These are phyloP conservation scores for Daedaleopsis sinensis DNA, from an alignment of 768 basidiomycete species.

Conservation along the genomic window DNA sequence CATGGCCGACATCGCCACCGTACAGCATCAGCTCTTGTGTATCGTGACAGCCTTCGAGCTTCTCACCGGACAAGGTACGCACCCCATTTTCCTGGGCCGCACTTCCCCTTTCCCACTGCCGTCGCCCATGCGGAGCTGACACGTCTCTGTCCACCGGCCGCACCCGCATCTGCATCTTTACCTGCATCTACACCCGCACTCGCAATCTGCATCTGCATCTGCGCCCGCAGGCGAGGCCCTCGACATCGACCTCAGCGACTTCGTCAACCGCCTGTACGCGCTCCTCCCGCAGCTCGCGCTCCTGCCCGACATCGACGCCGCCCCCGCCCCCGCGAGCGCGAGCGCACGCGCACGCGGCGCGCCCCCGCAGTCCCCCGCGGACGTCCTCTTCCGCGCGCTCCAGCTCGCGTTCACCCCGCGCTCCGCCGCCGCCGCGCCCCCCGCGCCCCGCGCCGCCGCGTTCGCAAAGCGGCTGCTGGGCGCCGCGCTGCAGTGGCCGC, in stretches of 20 bases:
- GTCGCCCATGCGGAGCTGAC: conserved; percentile 14
- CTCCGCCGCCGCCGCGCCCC: conserved; percentile 51
- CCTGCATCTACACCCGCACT: conserved; percentile 1
- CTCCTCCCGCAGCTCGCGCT: conserved; percentile 78
- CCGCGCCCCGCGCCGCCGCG: conserved; percentile 81
- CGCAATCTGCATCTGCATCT: conserved; percentile 37
- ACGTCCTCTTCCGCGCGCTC: conserved; percentile 87
- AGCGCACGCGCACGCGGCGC: conserved; percentile 30
- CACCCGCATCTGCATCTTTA: no score
- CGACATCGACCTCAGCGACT: conserved; percentile 92
- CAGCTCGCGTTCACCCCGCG: conserved; percentile 80
- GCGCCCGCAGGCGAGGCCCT: conserved; percentile 82
- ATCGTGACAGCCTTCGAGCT: conserved; percentile 98
- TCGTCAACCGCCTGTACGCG: conserved; percentile 81
- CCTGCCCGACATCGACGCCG: conserved; percentile 62
- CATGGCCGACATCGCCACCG: conserved; percentile 39
- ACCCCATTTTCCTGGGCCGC: background rate
- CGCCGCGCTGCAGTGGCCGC: conserved; percentile 81
- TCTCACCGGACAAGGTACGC: conserved; percentile 88
- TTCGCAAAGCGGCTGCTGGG: conserved; percentile 92
- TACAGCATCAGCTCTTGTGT: conserved; percentile 73
- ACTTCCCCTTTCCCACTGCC: background rate
- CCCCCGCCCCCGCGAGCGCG: conserved; percentile 32
- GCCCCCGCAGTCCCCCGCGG: conserved; percentile 46
- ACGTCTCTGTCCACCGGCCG: background rate